A percentile compares a stretch with the other conserved stretches of the same genome.
phyloP scores from a whole-genome alignment of 2,329 filamentous ascomycete genomes.

The Mollisia scopiformis region DNA sequence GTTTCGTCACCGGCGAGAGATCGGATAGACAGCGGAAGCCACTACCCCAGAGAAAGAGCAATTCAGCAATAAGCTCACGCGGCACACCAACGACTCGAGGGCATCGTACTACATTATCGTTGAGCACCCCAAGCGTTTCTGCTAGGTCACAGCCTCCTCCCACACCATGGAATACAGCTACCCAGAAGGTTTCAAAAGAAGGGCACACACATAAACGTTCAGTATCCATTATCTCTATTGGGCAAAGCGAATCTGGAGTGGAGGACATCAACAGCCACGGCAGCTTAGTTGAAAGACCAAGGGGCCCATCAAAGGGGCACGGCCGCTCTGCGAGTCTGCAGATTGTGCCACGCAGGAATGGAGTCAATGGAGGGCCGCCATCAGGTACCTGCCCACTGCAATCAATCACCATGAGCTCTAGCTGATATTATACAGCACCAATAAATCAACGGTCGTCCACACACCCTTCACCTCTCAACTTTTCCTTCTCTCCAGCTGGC shows the following conservation, averaged over 20 bases:
- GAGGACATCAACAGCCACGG: conserved; percentile 38
- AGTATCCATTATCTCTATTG: conserved; percentile 81
- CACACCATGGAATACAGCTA: conserved; percentile 28
- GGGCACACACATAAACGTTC: conserved; percentile 74
- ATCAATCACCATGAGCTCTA: not conserved
- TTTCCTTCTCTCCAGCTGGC: conserved; percentile 31
- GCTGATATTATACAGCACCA: conserved; percentile 29
- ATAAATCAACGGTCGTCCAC: conserved; percentile 38
- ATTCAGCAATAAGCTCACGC: conserved; percentile 51
- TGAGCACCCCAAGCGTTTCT: conserved; percentile 52
- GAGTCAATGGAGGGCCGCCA: conserved; percentile 42
- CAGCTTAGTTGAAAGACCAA: conserved; percentile 42
- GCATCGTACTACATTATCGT: conserved; percentile 69
- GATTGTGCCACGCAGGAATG: conserved; percentile 58
- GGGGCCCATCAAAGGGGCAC: conserved; percentile 66
- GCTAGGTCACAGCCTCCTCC: conserved; percentile 20
- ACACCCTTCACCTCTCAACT: conserved; percentile 39
- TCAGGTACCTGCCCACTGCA: conserved; percentile 40
- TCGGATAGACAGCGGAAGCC: conserved; percentile 36
- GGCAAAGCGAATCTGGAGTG: conserved; percentile 47
- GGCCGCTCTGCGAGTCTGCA: conserved; percentile 81
- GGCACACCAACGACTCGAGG: conserved; percentile 49
- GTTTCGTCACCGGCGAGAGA: conserved; percentile 29
- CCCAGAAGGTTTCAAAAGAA: conserved; percentile 26
- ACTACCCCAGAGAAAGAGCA: conserved; percentile 41